Evolutionary conservation across 2,329 filamentous ascomycete species (phyloP), one percentile per base, ranked within the genome.

Genomic region (Alternaria gansuensis): DNA sequence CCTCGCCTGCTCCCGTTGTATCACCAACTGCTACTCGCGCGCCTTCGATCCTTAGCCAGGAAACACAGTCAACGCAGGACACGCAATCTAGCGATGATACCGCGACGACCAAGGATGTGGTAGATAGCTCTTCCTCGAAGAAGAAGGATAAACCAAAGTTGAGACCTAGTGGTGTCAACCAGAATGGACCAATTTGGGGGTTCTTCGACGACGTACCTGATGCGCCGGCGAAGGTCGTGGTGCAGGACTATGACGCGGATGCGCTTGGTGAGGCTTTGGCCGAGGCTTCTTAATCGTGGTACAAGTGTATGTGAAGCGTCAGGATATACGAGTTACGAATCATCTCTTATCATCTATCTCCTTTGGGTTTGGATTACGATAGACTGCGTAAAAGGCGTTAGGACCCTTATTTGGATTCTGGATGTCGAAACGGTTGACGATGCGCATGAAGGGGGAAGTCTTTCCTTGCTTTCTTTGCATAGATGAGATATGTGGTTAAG

Each of bases 1-100:
- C 82, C 17, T 81, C 82, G 4, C 84, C 86, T 3, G 69, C 78
- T 10, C 76, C 80, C 59, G 57, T 62, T 1, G 55, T 63, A 0
- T 46, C 67, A 7, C 54, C 65, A 0, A 54, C 62, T 0, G 57
- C 61, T 1, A 45, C 67, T 8, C 66, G 71, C 3, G 69, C 71
- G 0, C 56, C 63, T 2, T 69, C 66, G 0, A 65, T 65, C 2
- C 52, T 64, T 8, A 69, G 63, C 14, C 64, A 66, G 14, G 64
- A 74, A 29, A 74, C 70, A 17, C 61, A 68, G 14, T 66, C 64
- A 0, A 48, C 44, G 13, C 44, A 48, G 31, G 44, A 48, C 11
- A 34, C 44, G 4, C 61, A 68, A 17, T 66, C 65, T 0, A 64
- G 59, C 10, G 45, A 56, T 21, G 58, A 58, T 1, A 70, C 64